Evolutionary conservation across 495 filamentous ascomycete species (phyloP), one percentile per base, ranked within the genome.

Genomic region (Pyronema domesticum): DNA sequence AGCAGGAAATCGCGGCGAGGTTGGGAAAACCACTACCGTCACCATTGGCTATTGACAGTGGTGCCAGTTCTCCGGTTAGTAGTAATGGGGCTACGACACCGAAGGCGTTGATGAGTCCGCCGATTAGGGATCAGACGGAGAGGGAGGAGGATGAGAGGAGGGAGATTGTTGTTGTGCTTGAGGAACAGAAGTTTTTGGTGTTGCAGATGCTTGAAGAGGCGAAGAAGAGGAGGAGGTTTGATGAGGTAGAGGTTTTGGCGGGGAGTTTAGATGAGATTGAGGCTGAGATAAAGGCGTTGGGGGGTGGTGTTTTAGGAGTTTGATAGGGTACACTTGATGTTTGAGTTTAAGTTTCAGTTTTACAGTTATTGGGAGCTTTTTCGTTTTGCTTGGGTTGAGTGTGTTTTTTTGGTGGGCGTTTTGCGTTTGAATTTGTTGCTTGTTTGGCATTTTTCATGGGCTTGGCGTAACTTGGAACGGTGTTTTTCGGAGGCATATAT

Each of bases 141-240:
- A 59, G 46, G 62, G 93, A 98, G 64, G 94, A 89, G 36, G 52
- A 54, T 7, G 80, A 86, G 33, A 68, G 94, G 1, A 75, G 83
- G 10, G 89, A 96, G 61, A 72, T 79, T 40, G 68, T 96, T 14
- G 86, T 94, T 42, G 85, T 98, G 18, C 73, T 98, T 0, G 91
- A 96, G 69, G 91, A 98, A 65, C 91, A 98, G 68, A 79, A 79
- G 64, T 95, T 95, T 64, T 76, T 96, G 63, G 87, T 98, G 0
- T 76, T 79, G 14, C 82, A 85, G 59, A 95, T 95, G 87, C 76
- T 96, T 46, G 79, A 73, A 6, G 80, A 83, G 46, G 89, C 91
- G 3, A 83, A 81, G 50, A 83, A 80, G 56, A 75, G 80, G 36
- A 74, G 91, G 52, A 81, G 82, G 58, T 94, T 95, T 55, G 91